Evolutionary conservation across 1,284 basidiomycete genomes (phyloP).

Genomic region (Trametes hirsuta): DNA sequence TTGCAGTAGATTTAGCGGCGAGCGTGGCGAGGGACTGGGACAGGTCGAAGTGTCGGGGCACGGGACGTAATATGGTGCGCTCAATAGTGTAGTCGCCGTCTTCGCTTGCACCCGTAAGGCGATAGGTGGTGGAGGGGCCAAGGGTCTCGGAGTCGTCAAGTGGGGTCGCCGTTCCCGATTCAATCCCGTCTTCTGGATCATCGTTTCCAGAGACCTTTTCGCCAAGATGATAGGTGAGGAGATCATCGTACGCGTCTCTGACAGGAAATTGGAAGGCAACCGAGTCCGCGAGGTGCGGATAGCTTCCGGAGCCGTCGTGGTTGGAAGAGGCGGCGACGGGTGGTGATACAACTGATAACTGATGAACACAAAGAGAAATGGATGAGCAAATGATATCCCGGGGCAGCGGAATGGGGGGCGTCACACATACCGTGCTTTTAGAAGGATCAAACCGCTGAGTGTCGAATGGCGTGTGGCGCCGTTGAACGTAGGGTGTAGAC

Average conservation of each 20-base stretch:
- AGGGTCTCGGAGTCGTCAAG: not conserved
- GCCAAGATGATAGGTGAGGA: constrained; percentile 5
- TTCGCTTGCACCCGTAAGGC: constrained; percentile 1
- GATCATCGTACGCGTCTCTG: constrained; percentile 2
- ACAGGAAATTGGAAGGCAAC: constrained; percentile 4
- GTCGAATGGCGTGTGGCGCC: constrained; percentile 6
- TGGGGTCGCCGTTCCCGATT: not conserved
- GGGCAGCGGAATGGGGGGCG: not conserved
- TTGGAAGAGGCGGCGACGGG: constrained; percentile 5
- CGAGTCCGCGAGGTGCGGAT: constrained; percentile 4
- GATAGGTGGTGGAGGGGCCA: not conserved
- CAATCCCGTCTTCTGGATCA: not conserved
- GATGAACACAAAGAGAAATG: too few species aligned
- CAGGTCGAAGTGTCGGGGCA: constrained; percentile 8
- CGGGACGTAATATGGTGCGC: constrained; percentile 14
- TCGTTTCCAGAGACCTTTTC: not conserved
- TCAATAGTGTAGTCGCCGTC: constrained; percentile 14
- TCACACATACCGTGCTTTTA: constrained; percentile 3
- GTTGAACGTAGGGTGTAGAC: not conserved
- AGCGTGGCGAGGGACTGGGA: constrained; percentile 8
- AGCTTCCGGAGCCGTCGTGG: not conserved
- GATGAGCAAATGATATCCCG: not conserved
- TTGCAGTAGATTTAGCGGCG: constrained; percentile 6
- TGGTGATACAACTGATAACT: constrained; percentile 3
- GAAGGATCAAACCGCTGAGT: constrained; percentile 12